Percentiles rank a stretch among this genome's conserved stretches.
phyloP scores from a whole-genome alignment of 768 basidiomycete genomes.

The Amanita inopinata region DNA sequence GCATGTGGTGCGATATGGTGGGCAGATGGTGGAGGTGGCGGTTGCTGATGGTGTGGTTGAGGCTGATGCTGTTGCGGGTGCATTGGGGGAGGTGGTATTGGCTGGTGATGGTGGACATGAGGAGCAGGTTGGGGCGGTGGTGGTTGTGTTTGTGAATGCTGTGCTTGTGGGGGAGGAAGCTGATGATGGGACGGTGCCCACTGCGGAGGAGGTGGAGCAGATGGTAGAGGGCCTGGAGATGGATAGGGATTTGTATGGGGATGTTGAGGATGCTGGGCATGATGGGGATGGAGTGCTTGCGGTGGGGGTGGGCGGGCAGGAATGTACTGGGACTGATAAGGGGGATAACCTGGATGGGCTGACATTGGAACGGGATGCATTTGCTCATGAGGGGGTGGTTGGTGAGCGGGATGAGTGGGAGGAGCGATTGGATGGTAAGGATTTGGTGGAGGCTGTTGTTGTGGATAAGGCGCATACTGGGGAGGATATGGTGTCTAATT shows the following conservation, averaged over 20 bases:
- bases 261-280: slow-evolving; percentile 24
- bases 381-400: slow-evolving; percentile 32
- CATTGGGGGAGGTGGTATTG: slow-evolving; percentile 14
- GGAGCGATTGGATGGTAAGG: slow-evolving; percentile 24
- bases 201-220: slow-evolving; percentile 28
- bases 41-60: slow-evolving; percentile 16
- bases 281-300: slow-evolving; percentile 22
- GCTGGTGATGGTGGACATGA: slow-evolving; percentile 22
- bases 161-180: slow-evolving; percentile 14
- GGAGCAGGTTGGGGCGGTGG: slow-evolving; percentile 15
- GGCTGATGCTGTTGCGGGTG: slow-evolving; percentile 16
- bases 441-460: slow-evolving; percentile 23
- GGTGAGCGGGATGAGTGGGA: slow-evolving; percentile 21
- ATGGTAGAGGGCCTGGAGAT: slow-evolving; percentile 30
- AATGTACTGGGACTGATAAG: slow-evolving; percentile 24
- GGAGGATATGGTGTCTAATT: slow-evolving; percentile 29
- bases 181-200: slow-evolving; percentile 28
- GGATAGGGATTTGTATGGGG: slow-evolving; percentile 36
- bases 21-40: slow-evolving; percentile 13
- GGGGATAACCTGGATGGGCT: slow-evolving; percentile 25
- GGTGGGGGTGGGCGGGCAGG: slow-evolving; percentile 20
- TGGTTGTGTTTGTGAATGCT: slow-evolving; percentile 14
- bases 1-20: slow-evolving; percentile 13
- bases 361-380: slow-evolving; percentile 28
- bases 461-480: slow-evolving; percentile 34